These are phyloP conservation scores for Phytophthora europaea DNA, from an alignment of 352 stramenopile genomes.

Conservation along the genomic window DNA sequence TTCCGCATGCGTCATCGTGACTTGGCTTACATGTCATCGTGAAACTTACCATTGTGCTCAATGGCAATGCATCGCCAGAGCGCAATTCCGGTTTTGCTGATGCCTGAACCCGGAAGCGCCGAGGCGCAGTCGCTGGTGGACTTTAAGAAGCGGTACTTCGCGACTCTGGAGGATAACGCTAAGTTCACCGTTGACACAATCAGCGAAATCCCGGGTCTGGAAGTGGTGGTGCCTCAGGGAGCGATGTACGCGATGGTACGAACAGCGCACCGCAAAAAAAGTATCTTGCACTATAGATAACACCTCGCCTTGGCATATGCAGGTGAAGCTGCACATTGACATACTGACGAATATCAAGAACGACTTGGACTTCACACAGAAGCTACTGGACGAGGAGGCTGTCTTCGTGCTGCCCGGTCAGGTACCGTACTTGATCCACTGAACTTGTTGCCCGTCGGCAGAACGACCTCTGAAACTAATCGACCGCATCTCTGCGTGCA, in stretches of 20 bases:
- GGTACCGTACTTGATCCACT: neutral
- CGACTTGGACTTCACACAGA: slow-evolving; percentile 95
- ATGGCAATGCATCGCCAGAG: slow-evolving; percentile 43
- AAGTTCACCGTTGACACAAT: slow-evolving; percentile 84
- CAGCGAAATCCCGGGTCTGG: slow-evolving; percentile 82
- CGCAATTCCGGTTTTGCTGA: slow-evolving; percentile 86
- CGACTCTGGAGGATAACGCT: slow-evolving; percentile 87
- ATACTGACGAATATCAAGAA: slow-evolving; percentile 87
- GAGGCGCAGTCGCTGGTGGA: slow-evolving; percentile 67
- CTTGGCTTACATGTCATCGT: neutral
- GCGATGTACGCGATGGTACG: slow-evolving; percentile 97
- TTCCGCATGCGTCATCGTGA: neutral
- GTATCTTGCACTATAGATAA: neutral
- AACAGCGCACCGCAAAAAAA: neutral
- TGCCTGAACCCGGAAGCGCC: slow-evolving; percentile 61
- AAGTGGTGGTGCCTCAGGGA: slow-evolving; percentile 91
- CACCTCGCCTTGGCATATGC: neutral
- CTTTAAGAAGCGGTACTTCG: slow-evolving; percentile 91
- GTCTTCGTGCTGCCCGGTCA: slow-evolving; percentile 95
- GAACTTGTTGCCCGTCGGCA: neutral
- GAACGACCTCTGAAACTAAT: neutral
- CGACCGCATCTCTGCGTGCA: neutral
- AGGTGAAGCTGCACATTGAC: slow-evolving; percentile 74
- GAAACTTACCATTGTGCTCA: neutral
- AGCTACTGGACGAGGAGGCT: slow-evolving; percentile 96